Percentiles rank a stretch among this genome's conserved stretches.
phyloP scores from a whole-genome alignment of 2,329 filamentous ascomycete species.

The Claviceps quebecensis region DNA sequence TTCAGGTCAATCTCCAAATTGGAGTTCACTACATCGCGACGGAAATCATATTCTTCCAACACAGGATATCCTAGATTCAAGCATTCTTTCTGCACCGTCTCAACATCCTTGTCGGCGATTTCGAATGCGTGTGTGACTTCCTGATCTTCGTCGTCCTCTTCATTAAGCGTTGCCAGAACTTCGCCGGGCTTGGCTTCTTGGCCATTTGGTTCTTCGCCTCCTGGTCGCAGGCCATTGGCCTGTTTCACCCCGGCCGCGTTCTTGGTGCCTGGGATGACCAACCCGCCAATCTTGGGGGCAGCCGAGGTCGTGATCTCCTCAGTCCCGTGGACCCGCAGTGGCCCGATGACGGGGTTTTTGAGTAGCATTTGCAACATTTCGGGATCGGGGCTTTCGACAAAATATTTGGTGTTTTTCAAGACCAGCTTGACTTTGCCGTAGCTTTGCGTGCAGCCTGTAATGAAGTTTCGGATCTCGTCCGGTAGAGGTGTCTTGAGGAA shows the following conservation, averaged over 20 bases:
- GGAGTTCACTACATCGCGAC: slow-evolving; percentile 77
- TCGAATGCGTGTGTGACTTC: slow-evolving; percentile 90
- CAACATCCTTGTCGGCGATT: slow-evolving; percentile 68
- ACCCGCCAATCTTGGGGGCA: slow-evolving; percentile 71
- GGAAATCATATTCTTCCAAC: slow-evolving; percentile 93
- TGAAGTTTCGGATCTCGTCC: slow-evolving; percentile 65
- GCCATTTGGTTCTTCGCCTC: slow-evolving; percentile 26
- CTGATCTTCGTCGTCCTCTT: slow-evolving; percentile 78
- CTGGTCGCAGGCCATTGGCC: slow-evolving; percentile 30
- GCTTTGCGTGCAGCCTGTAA: slow-evolving; percentile 65
- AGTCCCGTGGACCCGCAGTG: slow-evolving; percentile 58
- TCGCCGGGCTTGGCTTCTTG: slow-evolving; percentile 46
- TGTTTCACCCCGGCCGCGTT: slow-evolving; percentile 82
- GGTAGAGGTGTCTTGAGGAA: slow-evolving; percentile 83
- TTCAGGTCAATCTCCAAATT: slow-evolving; percentile 89
- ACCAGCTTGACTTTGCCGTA: slow-evolving; percentile 96
- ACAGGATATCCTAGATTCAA: slow-evolving; percentile 76
- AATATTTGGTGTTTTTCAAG: slow-evolving; percentile 87
- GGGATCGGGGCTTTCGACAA: slow-evolving; percentile 81
- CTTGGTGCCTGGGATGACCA: slow-evolving; percentile 90
- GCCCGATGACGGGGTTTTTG: slow-evolving; percentile 68
- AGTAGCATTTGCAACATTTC: slow-evolving; percentile 76
- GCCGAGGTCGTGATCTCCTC: slow-evolving; percentile 64
- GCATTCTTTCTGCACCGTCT: slow-evolving; percentile 79
- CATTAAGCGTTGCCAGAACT: slow-evolving; percentile 60